A percentile compares a stretch with the other conserved stretches of the same genome.
Evolutionary conservation across 2,329 filamentous ascomycete genomes (phyloP).

Genomic region (Ascochyta rabiei): DNA sequence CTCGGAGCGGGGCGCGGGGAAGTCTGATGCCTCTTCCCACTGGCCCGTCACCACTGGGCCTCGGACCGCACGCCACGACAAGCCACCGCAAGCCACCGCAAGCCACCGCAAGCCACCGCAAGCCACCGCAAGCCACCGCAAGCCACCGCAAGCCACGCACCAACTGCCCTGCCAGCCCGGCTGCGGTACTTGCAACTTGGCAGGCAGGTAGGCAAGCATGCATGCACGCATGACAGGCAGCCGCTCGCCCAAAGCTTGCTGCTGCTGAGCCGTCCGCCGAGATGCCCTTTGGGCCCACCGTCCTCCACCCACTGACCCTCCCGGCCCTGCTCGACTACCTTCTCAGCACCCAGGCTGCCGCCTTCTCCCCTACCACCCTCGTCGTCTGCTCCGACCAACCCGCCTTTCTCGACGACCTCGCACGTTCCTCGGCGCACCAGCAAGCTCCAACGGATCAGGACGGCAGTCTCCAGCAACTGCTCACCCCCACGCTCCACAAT

Average conservation of each 20-base stretch:
- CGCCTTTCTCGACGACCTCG: slow-evolving; percentile 68
- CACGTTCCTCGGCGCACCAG: slow-evolving; percentile 52
- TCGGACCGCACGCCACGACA: background rate
- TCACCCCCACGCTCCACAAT: slow-evolving; percentile 70
- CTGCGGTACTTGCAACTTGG: background rate
- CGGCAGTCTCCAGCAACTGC: slow-evolving; percentile 48
- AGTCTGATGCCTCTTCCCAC: slow-evolving; percentile 10
- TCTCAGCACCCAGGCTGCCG: slow-evolving; percentile 55
- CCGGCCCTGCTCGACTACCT: slow-evolving; percentile 67
- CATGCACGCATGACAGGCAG: background rate
- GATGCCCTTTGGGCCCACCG: slow-evolving; percentile 40
- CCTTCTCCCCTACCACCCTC: slow-evolving; percentile 68
- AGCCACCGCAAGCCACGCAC: background rate
- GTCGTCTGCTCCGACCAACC: slow-evolving; percentile 71
- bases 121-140: too few species aligned
- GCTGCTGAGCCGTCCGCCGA: background rate
- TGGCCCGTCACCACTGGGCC: slow-evolving; percentile 1
- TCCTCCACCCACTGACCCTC: slow-evolving; percentile 49
- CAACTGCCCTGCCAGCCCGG: background rate
- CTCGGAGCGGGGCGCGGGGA: slow-evolving; percentile 10
- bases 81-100: background rate
- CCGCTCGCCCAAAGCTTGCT: background rate
- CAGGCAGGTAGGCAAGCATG: background rate
- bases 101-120: background rate
- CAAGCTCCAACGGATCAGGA: slow-evolving; percentile 12